Base-by-base conservation (phyloP, 1,139 yeast genomes). In the Taphrina pruni region DNA sequence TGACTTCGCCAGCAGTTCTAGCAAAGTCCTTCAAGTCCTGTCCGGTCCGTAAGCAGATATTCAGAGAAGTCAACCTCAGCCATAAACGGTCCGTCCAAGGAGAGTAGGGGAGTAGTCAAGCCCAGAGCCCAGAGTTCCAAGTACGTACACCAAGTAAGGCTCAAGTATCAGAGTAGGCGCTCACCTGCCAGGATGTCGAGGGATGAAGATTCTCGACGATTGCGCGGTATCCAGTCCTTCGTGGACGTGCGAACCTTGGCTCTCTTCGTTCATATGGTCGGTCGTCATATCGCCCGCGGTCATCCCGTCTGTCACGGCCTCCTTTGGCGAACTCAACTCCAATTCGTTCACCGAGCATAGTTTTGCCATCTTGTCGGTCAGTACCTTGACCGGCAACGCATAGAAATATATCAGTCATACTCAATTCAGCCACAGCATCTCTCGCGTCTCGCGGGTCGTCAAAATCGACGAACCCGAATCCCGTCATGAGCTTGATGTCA, bases 321-420 rank as follows among this genome's bases (percentile, higher is more conserved):
- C 77, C 77, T 72, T 75, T 75, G 43, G 81, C 79, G 68, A 75
- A 75, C 72, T 80, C 81, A 61, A 79, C 78, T 51, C 71, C 73
- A 58, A 80, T 60, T 12, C 67, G 60, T 32, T 64, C 67, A 17
- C 67, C 67, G 7, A 64, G 46, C 72, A 76, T 75, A 39, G 75
- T 76, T 69, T 77, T 74, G 70, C 78, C 79, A 70, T 79, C 75
- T 76, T 26, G 12, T 66, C 50, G 67, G 57, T 57, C 57, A 74
- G 48, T 41, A 68, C 39, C 32, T 14, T 46, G 5, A 0, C 8
- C 26, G 20, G 32, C 32, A 26, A 70, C 48, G 62, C 60, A 38
- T 26, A 46, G 8, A 12, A 9, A 48, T n/a, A 5, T n/a, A 1
- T 46, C 9, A 56, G 56, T 35, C 72, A 70, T 62, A 64, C 67